Conservation (phyloP, 1,284 basidiomycete species). For the Ustilago loliicola region DNA sequence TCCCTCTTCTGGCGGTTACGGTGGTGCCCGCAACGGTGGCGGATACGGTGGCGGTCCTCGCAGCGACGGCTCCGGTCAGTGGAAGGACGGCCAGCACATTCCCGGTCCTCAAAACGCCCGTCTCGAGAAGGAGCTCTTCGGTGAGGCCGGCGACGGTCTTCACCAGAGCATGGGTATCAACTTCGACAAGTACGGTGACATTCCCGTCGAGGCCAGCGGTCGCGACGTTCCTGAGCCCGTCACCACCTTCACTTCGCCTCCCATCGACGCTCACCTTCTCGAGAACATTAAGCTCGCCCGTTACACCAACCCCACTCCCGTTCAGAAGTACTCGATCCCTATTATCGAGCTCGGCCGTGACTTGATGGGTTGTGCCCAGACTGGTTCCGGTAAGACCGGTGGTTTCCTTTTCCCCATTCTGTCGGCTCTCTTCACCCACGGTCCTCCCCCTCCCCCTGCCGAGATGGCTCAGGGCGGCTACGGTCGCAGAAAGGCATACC, state of each 20-base stretch:
- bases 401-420: constrained; percentile 99
- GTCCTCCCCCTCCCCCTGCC: constrained; percentile 79
- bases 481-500: constrained; percentile 89
- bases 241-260: constrained; percentile 85
- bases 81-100: constrained; percentile 91
- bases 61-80: constrained; percentile 76
- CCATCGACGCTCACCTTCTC: constrained; percentile 90
- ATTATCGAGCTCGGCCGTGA: constrained; percentile 92
- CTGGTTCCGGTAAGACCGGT: constrained; percentile 98
- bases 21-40: constrained; percentile 51
- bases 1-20: constrained; percentile 45
- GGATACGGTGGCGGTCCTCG: constrained; percentile 60
- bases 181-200: constrained; percentile 99
- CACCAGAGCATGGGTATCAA: constrained; percentile 96
- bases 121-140: constrained; percentile 95
- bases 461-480: constrained; percentile 74
- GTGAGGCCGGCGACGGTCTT: constrained; percentile 81
- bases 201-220: constrained; percentile 98
- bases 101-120: constrained; percentile 84
- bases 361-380: constrained; percentile 99
- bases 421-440: constrained; percentile 88
- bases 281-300: constrained; percentile 94
- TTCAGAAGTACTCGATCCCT: constrained; percentile 99
- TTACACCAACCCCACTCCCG: constrained; percentile 95
- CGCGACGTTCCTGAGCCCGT: constrained; percentile 94